These are phyloP conservation scores for Aspergillus sp. DNA, from an alignment of 2,329 filamentous ascomycete genomes.

Conservation along the genomic window DNA sequence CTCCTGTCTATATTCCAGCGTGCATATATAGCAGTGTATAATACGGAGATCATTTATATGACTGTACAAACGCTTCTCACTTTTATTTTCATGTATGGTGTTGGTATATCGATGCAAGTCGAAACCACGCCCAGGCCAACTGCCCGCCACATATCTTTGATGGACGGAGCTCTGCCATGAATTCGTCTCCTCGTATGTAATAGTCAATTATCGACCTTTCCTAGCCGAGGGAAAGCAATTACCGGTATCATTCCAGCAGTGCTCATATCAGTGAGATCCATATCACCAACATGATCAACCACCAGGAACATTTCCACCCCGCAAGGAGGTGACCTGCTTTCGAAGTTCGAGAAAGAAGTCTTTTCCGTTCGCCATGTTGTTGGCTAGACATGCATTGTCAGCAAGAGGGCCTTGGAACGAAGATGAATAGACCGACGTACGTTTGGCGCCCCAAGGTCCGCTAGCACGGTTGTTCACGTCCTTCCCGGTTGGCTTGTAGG, in stretches of 20 bases:
- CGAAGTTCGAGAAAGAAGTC: conserved; percentile 46
- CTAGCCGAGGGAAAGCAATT: not conserved
- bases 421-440: conserved; percentile 24
- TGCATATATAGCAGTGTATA: not conserved
- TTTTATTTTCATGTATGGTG: not conserved
- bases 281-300: conserved; percentile 20
- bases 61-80: not conserved
- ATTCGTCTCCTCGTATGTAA: not conserved
- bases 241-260: not conserved
- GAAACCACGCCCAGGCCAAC: not conserved
- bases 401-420: not conserved
- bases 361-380: conserved; percentile 43
- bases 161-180: not conserved
- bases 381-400: conserved; percentile 28
- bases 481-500: conserved; percentile 35
- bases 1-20: conserved; percentile 1
- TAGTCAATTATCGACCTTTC: not conserved
- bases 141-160: not conserved
- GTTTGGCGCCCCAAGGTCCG: conserved; percentile 39
- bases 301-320: conserved; percentile 27
- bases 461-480: conserved; percentile 30
- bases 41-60: not conserved
- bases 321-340: conserved; percentile 39
- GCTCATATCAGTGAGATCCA: not conserved
- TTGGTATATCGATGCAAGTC: not conserved